A percentile compares a stretch with the other conserved stretches of the same genome.
phyloP scores from a whole-genome alignment of 768 basidiomycete species.

The Rhizopogon roseolus region DNA sequence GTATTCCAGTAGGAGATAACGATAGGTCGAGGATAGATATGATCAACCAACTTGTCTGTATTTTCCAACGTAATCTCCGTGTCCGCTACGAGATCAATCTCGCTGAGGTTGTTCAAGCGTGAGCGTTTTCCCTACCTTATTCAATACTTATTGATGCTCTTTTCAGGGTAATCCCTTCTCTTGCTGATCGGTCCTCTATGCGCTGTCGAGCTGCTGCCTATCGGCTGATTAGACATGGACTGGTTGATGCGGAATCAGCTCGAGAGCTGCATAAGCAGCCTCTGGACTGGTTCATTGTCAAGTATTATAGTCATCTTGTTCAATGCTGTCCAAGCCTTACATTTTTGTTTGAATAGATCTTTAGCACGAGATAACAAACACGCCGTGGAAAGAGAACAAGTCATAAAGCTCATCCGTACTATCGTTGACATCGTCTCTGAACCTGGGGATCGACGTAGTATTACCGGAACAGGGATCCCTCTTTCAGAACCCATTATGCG shows the following conservation, averaged over 20 bases:
- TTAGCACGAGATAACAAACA: constrained; percentile 81
- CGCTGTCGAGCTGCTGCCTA: constrained; percentile 80
- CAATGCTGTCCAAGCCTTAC: constrained; percentile 1
- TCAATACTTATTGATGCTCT: constrained; percentile 5
- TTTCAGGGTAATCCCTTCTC: constrained; percentile 66
- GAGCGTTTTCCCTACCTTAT: constrained; percentile 24
- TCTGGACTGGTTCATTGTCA: constrained; percentile 88
- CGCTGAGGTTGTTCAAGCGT: constrained; percentile 72
- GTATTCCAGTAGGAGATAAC: constrained; percentile 25
- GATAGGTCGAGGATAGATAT: constrained; percentile 56
- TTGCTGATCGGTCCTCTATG: constrained; percentile 71
- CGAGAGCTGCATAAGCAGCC: constrained; percentile 56
- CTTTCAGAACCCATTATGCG: constrained; percentile 78
- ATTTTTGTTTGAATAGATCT: constrained; percentile 44
- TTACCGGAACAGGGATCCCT: constrained; percentile 44
- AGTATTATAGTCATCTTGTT: constrained; percentile 41
- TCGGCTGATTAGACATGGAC: constrained; percentile 71
- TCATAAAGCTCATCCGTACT: constrained; percentile 80
- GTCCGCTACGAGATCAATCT: constrained; percentile 75
- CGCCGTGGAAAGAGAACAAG: constrained; percentile 87
- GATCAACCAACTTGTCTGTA: constrained; percentile 59
- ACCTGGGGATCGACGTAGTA: constrained; percentile 37
- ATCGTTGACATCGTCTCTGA: constrained; percentile 75
- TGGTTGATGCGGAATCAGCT: constrained; percentile 73
- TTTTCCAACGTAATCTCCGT: constrained; percentile 65